These are phyloP conservation scores for Apiospora malaysiana DNA, from an alignment of 2,329 filamentous ascomycete genomes.

Conservation along the genomic window DNA sequence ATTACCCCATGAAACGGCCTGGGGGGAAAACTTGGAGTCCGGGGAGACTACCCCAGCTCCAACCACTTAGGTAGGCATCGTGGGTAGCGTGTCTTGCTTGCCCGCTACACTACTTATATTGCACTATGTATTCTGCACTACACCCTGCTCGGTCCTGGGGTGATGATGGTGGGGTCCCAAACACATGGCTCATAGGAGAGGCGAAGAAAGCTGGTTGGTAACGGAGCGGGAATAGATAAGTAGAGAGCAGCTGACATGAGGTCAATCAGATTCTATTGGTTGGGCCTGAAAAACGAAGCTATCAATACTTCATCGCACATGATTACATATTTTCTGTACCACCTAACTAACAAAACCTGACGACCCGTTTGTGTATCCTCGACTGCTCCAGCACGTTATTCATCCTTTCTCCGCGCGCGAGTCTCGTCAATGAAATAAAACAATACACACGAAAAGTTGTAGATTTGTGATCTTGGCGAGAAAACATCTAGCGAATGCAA, in stretches of 20 bases:
- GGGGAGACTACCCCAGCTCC: not conserved
- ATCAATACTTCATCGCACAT: not conserved
- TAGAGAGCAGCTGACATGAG: not conserved
- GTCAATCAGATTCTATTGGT: not conserved
- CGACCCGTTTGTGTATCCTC: not conserved
- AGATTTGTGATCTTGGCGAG: too few relatives aligned
- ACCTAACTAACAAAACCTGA: not conserved
- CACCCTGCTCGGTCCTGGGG: not conserved
- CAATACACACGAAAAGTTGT: too few relatives aligned
- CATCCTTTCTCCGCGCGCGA: not conserved
- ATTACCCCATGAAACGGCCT: not conserved
- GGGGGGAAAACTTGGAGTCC: not conserved
- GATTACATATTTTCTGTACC: not conserved
- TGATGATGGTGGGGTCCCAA: not conserved
- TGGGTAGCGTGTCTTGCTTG: not conserved
- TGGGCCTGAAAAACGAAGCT: not conserved
- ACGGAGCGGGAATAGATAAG: not conserved
- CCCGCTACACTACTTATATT: not conserved
- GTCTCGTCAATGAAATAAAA: not conserved
- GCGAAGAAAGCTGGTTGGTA: not conserved
- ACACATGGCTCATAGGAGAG: not conserved
- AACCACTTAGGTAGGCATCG: not conserved
- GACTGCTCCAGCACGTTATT: not conserved
- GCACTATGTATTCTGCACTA: not conserved
- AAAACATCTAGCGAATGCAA: not conserved